Base-by-base conservation (phyloP, 2,329 filamentous ascomycete genomes). In the Penicillium capsulatum region DNA sequence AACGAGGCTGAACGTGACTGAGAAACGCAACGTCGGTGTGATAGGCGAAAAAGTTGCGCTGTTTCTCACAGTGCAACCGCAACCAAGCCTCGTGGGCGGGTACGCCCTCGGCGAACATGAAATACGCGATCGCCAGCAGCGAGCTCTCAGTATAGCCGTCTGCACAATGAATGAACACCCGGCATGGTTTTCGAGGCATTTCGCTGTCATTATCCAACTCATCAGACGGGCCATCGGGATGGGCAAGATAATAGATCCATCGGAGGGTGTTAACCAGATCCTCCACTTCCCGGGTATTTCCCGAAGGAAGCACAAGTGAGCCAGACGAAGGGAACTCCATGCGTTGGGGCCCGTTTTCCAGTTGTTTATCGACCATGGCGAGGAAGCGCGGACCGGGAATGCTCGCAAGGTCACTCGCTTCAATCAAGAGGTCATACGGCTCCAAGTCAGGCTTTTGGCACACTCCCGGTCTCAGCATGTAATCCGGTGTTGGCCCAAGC, bases 111-210 rank as follows among this genome's bases (percentile, higher is more conserved):
- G 86, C 87, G 65, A 89, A 98, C 75, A 94, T 94, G 61, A 84
- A 88, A 65, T 98, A 98, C 7, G 91, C 87, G 27, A 98, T 79
- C 2, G 80, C 88, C 13, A 98, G 74, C 64, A 98, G 76, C 2
- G 89, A 89, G 1, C 86, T 91, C 65, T 98, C 92, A 0, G 92
- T 98, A 58, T 98, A 98, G 13, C 92, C 92, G 63, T 98, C 92
- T 2, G 84, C 83, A 63, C 92, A 97, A 65, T 97, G 91, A 28
- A 98, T 86, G 20, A 97, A 76, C 22, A 97, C 80, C 58, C 81
- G 89, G 47, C 80, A 73, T 39, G 80, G 72, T 22, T 67, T 65
- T 17, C 60, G 60, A 6, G 58, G 51, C 73, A 83, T 79, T 31
- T 69, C 80, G 2, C 73, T 73, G 49, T 81, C 77, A 6, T 64